Evolutionary conservation across 495 filamentous ascomycete species (phyloP), one percentile per base, ranked within the genome.

Genomic region (Clavariopsis aquatica): DNA sequence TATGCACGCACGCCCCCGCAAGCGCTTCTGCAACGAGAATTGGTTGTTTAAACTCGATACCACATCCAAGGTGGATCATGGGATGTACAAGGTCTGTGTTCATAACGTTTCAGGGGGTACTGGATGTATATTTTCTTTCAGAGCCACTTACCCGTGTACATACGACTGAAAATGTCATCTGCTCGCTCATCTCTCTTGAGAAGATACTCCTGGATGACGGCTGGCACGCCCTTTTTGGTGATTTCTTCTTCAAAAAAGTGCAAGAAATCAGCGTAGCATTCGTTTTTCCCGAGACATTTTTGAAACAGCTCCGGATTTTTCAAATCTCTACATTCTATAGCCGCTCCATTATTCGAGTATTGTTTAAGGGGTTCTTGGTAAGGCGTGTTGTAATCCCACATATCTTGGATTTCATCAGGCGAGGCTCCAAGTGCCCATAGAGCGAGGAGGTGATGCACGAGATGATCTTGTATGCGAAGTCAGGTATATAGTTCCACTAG

Each of bases 41-140:
- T 7, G 57, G 46, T 31, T 61, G 57, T 13, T 61, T 4, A 27
- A 61, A 61, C 29, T 61, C 57, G 8, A 61, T 2, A 9, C 57
- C 57, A 22, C 22, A 61, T n/a, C 57, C 57, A 51, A 61, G 57
- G 36, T 61, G 57, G 43, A 61, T 9, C 17, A 61, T 61, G n/a
- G 57, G 20, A 28, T 26, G 20, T 12, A 26, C 20, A 4, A 59
- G 5, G 31, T 53, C 58, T 53, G 13, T 5, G 49, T 45, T 57
- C 6, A 31, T 26, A 47, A 12, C 19, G 13, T 13, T 60, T 51
- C 23, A 24, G 7, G 13, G 27, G 20, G 28, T 13, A 52, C 8
- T n/a, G 10, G n/a, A 27, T 13, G 20, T 22, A 17, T 20, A 47
- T 57, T 22, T 57, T 43, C 3, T 47, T 6, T 6, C 31, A 6